A percentile compares a stretch with the other conserved stretches of the same genome.
Evolutionary conservation across 164 flowering plant genomes (phyloP).

Genomic region (Vitis amurensis): DNA sequence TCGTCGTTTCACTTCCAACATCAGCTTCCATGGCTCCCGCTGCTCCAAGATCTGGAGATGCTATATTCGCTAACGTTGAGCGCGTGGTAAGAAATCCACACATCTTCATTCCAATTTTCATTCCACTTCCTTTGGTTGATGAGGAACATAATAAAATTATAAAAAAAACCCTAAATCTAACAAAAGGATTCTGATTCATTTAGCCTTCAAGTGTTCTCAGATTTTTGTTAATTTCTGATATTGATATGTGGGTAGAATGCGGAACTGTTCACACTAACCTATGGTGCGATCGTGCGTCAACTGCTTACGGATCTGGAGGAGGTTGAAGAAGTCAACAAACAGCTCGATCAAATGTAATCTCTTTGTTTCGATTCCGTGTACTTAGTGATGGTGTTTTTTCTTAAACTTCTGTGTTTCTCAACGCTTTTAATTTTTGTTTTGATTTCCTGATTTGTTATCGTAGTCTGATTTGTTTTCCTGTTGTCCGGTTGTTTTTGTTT

Average conservation of each 20-base stretch:
- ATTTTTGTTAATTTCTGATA: background rate
- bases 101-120: background rate
- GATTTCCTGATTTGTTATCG: background rate
- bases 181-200: no score
- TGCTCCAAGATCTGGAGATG: slow-evolving; percentile 86
- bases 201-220: no score
- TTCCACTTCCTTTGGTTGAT: background rate
- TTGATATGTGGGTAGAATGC: slow-evolving; percentile 51
- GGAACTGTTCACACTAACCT: slow-evolving; percentile 89
- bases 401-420: background rate
- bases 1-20: no score
- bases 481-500: background rate
- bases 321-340: slow-evolving; percentile 93
- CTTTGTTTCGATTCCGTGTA: no score
- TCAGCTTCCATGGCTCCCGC: slow-evolving; percentile 52
- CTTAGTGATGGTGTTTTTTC: no score
- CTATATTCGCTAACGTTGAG: slow-evolving; percentile 76
- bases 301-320: slow-evolving; percentile 91
- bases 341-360: slow-evolving; percentile 87
- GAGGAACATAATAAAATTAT: no score
- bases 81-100: slow-evolving; percentile 49
- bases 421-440: background rate
- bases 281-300: slow-evolving; percentile 90
- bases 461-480: no score
- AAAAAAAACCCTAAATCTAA: no score